Evolutionary conservation across 1,139 yeast species (phyloP).

Genomic region (Kodamaea ohmeri): DNA sequence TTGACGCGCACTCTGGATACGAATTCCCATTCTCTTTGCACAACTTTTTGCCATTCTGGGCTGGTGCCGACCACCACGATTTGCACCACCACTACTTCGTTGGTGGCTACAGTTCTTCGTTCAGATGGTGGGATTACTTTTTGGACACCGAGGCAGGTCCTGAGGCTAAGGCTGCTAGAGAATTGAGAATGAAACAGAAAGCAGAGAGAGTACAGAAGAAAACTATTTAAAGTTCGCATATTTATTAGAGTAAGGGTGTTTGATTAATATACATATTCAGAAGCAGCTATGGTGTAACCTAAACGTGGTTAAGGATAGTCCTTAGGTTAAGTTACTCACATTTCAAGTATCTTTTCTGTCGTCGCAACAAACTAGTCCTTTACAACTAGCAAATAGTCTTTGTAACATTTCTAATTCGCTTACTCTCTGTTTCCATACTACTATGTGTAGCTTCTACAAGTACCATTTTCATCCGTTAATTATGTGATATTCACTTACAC

Average conservation of each 20-base stretch:
- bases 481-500: not conserved
- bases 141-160: conserved; percentile 48
- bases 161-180: conserved; percentile 39
- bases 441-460: too few relatives aligned
- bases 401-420: too few relatives aligned
- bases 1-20: conserved; percentile 48
- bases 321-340: too few relatives aligned
- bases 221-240: conserved; percentile 10
- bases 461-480: too few relatives aligned
- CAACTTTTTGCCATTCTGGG: conserved; percentile 47
- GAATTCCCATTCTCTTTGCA: conserved; percentile 51
- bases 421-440: too few relatives aligned
- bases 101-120: conserved; percentile 45
- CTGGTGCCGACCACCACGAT: conserved; percentile 51
- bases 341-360: too few relatives aligned
- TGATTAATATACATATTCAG: not conserved
- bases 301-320: too few relatives aligned
- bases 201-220: conserved; percentile 29
- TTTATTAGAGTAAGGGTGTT: conserved; percentile 1
- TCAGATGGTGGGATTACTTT: conserved; percentile 48
- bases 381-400: too few relatives aligned
- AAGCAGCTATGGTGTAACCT: too few relatives aligned
- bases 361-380: too few relatives aligned
- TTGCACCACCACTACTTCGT: conserved; percentile 48
- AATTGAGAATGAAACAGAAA: conserved; percentile 29